These are phyloP conservation scores for Boletellus emodensis DNA, from an alignment of 768 basidiomycete species.

Conservation along the genomic window DNA sequence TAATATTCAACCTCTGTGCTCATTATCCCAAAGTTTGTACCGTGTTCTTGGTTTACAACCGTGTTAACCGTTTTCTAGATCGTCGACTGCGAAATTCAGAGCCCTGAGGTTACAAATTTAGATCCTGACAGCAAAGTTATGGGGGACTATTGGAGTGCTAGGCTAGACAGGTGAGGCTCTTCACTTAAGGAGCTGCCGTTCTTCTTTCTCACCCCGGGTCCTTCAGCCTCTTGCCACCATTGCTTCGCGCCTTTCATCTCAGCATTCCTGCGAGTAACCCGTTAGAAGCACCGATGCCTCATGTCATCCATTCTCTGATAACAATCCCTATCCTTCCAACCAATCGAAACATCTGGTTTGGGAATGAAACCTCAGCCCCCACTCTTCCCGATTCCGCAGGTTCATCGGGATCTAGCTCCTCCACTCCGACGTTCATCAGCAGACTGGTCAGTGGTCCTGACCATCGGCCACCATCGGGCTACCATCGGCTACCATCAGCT, in stretches of 20 bases:
- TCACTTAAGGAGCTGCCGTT: background rate
- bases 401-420: conserved; percentile 36
- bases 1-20: conserved; percentile 74
- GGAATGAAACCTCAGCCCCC: conserved; percentile 34
- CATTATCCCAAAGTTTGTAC: conserved; percentile 71
- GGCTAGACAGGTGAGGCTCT: conserved; percentile 61
- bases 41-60: background rate
- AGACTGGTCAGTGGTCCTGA: no score
- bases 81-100: conserved; percentile 44
- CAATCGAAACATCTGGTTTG: conserved; percentile 63
- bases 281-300: conserved; percentile 69
- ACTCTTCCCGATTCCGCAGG: conserved; percentile 36
- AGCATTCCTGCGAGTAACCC: conserved; percentile 61
- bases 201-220: background rate
- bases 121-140: conserved; percentile 44
- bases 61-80: conserved; percentile 22
- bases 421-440: conserved; percentile 26
- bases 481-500: no score
- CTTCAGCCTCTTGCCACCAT: conserved; percentile 56
- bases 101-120: conserved; percentile 16
- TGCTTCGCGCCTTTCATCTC: conserved; percentile 66
- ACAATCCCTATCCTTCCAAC: conserved; percentile 63
- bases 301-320: conserved; percentile 79
- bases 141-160: conserved; percentile 72
- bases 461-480: no score